Base-by-base conservation (phyloP, 2,329 filamentous ascomycete genomes). In the Microdochium paspali region DNA sequence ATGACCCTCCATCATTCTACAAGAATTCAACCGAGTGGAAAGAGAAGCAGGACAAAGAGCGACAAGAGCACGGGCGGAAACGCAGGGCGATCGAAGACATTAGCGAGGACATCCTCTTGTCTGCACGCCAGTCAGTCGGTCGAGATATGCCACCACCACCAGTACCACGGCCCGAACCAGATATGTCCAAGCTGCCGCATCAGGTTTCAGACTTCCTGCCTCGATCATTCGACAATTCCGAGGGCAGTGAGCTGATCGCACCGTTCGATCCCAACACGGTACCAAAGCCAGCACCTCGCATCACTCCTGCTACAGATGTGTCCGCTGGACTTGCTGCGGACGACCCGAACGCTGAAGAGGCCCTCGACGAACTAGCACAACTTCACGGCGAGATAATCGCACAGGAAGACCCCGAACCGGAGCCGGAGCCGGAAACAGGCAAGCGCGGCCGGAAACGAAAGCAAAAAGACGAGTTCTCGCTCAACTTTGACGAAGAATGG, bases 1-100 rank as follows among this genome's bases (percentile, higher is more conserved):
- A 87, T 53, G 87, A 95, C 56, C 93, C 93, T 1, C 93, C 93
- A 0, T 84, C 89, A 0, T 86, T 93, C 54, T 88, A 86, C 60
- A 76, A 80, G 57, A 74, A 84, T 58, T 71, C 77, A 21, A 70
- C 80, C 48, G 74, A 83, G 58, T 77, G 78, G 61, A 69, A 77
- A 57, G 68, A 73, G 57, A 78, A 68, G 61, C 65, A 67, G 61
- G 74, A 66, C 50, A 72, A 67, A 52, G 75, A 73, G 58, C 66
- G 64, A 28, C 65, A 63, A 23, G 58, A 60, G 1, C 52, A 45
- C 42, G 56, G 57, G 7, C 65, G 63, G 43, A 77, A 72, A 58
- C 70, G 69, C 45, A 67, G 70, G 45, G 55, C 63, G 44, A 47
- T 61, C 15, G 59, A 60, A n/a, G 59, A 65, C 28, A 56, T 61